Percentiles rank a stretch among this genome's conserved stretches.
phyloP scores from a whole-genome alignment of 2,329 filamentous ascomycete genomes.

The Pseudocercospora cruenta region DNA sequence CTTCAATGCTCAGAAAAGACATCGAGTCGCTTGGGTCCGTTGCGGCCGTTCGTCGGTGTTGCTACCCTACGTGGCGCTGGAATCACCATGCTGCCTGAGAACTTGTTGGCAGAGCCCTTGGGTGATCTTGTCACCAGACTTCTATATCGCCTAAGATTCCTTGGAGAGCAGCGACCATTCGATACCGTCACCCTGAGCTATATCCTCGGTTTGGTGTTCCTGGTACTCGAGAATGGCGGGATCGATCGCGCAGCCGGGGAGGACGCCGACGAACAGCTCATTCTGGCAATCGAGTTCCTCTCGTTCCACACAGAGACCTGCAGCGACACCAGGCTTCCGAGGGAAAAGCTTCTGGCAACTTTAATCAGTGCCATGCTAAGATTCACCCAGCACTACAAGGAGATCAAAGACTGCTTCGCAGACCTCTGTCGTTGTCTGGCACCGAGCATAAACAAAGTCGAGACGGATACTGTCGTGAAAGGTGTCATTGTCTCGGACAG shows the following conservation, averaged over 20 bases:
- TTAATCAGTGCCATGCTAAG: conserved; percentile 82
- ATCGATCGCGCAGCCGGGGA: conserved; percentile 70
- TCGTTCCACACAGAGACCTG: conserved; percentile 85
- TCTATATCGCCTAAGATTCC: conserved; percentile 85
- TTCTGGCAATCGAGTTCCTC: conserved; percentile 85
- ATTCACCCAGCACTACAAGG: conserved; percentile 91
- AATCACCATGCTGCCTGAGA: conserved; percentile 70
- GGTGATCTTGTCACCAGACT: conserved; percentile 81
- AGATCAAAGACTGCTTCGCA: conserved; percentile 87
- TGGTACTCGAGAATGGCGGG: conserved; percentile 78
- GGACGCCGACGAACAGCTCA: conserved; percentile 84
- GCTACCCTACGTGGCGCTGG: conserved; percentile 81
- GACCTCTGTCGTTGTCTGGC: conserved; percentile 85
- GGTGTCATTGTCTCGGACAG: conserved; percentile 79
- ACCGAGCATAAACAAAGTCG: conserved; percentile 72
- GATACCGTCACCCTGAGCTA: conserved; percentile 88
- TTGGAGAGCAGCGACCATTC: conserved; percentile 91
- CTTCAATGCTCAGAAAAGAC: conserved; percentile 77
- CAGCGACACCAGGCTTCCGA: conserved; percentile 73
- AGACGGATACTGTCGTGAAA: conserved; percentile 75
- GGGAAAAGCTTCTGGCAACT: conserved; percentile 70
- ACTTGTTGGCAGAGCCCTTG: conserved; percentile 77
- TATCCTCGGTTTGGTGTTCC: conserved; percentile 77
- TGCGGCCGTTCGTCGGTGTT: conserved; percentile 82
- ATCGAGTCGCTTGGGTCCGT: conserved; percentile 71